Evolutionary conservation across 306 rosid species (phyloP).

Genomic region (Gleditsia sinensis): DNA sequence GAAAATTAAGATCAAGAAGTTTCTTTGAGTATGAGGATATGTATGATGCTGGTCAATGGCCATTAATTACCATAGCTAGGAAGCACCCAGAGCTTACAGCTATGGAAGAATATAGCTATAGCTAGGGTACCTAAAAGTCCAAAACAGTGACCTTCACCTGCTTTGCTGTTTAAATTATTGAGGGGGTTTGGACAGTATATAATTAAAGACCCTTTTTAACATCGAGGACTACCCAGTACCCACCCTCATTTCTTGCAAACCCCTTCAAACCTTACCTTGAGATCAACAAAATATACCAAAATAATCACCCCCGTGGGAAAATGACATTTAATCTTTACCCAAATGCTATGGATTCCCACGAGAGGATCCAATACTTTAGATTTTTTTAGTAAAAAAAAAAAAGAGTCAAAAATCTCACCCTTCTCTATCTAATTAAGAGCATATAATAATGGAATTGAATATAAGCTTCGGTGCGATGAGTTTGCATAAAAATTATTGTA

Average conservation of each 20-base stretch:
- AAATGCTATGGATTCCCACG: slow-evolving; percentile 14
- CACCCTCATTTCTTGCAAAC: slow-evolving; percentile 14
- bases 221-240: background rate
- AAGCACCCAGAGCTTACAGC: background rate
- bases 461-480: background rate
- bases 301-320: slow-evolving; percentile 27
- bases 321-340: slow-evolving; percentile 19
- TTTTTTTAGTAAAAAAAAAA: slow-evolving; percentile 39
- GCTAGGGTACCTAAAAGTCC: background rate
- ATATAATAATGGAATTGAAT: background rate
- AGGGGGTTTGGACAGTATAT: too few species aligned
- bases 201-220: slow-evolving; percentile 5
- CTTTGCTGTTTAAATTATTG: slow-evolving; percentile 2
- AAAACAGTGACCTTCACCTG: background rate
- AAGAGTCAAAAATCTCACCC: slow-evolving; percentile 14
- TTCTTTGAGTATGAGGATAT: too few species aligned
- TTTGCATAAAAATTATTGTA: slow-evolving; percentile 2
- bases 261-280: slow-evolving; percentile 23
- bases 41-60: background rate
- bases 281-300: slow-evolving; percentile 29
- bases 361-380: background rate
- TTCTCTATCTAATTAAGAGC: background rate
- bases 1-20: too few species aligned
- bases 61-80: background rate
- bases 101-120: background rate